Percentiles rank a stretch among this genome's conserved stretches.
Conservation (phyloP, 208 protist genomes). For the Wallacemonas sp. region DNA sequence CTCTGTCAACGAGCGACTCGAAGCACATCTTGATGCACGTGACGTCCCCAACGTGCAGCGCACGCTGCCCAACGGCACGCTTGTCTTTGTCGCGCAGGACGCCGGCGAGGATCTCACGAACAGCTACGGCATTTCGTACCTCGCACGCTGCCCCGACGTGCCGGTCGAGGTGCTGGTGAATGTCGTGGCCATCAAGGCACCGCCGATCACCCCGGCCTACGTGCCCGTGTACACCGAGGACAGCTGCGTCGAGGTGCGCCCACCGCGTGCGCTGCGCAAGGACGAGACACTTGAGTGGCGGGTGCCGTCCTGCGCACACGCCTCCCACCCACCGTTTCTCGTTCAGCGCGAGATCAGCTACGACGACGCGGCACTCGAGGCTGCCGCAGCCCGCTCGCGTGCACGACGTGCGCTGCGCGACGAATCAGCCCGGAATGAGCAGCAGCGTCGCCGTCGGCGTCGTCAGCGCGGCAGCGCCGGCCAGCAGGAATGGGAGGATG, state of each 20-base stretch:
- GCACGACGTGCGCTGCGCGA: background rate
- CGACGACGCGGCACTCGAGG: conserved; percentile 10
- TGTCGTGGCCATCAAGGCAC: conserved; percentile 55
- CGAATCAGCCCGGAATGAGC: background rate
- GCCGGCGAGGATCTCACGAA: conserved; percentile 44
- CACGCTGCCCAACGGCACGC: conserved; percentile 54
- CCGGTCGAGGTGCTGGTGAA: conserved; percentile 51
- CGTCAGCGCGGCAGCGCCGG: too few relatives aligned
- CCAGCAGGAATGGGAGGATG: background rate
- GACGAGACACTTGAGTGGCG: conserved; percentile 71
- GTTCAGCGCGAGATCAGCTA: conserved; percentile 33
- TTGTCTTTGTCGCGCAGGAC: conserved; percentile 76
- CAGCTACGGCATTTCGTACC: conserved; percentile 39
- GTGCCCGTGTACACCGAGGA: conserved; percentile 82
- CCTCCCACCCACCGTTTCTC: conserved; percentile 31
- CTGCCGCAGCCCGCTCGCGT: background rate
- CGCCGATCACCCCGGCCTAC: conserved; percentile 52
- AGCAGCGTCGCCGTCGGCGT: background rate
- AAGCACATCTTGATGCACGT: conserved; percentile 54
- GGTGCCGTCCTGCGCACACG: conserved; percentile 42
- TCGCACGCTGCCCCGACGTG: conserved; percentile 63
- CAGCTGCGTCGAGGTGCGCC: conserved; percentile 51
- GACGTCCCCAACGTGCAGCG: conserved; percentile 68
- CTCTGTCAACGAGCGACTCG: conserved; percentile 54
- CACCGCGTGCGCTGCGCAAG: conserved; percentile 61